Percentiles rank a stretch among this genome's conserved stretches.
phyloP scores from a whole-genome alignment of 2,329 filamentous ascomycete genomes.

The Diaporthe vexans region DNA sequence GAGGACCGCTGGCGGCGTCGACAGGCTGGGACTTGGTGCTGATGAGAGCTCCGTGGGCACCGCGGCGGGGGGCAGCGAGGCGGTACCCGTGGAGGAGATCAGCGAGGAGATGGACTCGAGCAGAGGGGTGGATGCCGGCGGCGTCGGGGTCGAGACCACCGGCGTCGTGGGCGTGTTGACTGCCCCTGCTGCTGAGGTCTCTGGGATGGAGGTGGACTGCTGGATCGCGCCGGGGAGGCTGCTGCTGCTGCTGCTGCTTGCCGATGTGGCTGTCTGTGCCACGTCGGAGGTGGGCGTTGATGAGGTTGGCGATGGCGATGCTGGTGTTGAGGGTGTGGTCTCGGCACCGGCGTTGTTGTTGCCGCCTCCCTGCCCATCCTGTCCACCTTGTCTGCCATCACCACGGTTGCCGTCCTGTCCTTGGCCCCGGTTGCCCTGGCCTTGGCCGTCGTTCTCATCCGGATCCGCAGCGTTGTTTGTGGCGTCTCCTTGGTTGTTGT shows the following conservation, averaged over 20 bases:
- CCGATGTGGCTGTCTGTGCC: not conserved
- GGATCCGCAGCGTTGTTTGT: conserved; percentile 18
- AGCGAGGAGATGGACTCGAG: conserved; percentile 37
- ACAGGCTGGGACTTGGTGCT: not conserved
- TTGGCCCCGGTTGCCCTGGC: not conserved
- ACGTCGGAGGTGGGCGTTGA: not conserved
- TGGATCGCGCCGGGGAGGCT: not conserved
- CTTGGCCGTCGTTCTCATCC: not conserved
- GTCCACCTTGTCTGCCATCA: not conserved
- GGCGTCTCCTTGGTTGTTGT: not conserved
- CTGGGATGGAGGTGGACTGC: not conserved
- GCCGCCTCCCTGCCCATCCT: not conserved
- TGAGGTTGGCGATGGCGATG: not conserved
- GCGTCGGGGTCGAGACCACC: not conserved
- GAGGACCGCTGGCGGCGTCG: not conserved
- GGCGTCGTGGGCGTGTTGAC: conserved; percentile 2
- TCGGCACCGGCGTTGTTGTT: not conserved
- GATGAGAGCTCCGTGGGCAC: not conserved
- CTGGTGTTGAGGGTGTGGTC: not conserved
- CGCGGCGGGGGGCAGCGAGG: not conserved
- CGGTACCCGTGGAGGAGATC: conserved; percentile 35
- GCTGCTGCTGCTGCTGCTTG: not conserved
- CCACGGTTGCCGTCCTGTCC: not conserved
- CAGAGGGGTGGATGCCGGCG: conserved; percentile 23
- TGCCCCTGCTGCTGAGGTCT: not conserved